These are phyloP conservation scores for Lophiotrema nucula DNA, from an alignment of 495 filamentous ascomycete species.

Conservation along the genomic window DNA sequence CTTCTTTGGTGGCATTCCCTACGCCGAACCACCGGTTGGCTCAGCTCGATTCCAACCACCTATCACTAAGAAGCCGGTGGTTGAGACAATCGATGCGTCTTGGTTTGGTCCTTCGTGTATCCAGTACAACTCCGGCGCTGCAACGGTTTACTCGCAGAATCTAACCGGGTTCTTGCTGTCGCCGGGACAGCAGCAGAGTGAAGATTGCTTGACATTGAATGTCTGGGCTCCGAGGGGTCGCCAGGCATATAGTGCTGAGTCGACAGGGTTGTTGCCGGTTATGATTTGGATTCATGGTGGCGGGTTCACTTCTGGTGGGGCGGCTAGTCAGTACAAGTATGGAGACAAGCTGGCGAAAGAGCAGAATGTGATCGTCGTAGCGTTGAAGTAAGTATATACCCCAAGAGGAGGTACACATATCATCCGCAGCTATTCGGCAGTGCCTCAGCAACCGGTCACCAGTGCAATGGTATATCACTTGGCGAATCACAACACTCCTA, in stretches of 20 bases:
- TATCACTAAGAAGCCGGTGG: not conserved
- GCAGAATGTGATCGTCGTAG: not conserved
- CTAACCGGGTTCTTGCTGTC: not conserved
- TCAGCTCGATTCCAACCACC: not conserved
- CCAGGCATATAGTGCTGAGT: not conserved
- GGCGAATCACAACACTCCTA: no score
- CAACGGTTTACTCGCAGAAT: not conserved
- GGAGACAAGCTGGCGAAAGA: not conserved
- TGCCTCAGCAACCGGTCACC: no score
- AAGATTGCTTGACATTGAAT: not conserved
- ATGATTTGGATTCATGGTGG: conserved; percentile 1
- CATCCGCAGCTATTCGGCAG: no score
- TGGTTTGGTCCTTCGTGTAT: conserved; percentile 1
- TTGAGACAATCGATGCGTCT: not conserved
- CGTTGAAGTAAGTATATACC: not conserved
- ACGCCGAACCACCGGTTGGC: not conserved
- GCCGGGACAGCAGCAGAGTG: not conserved
- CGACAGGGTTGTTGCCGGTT: not conserved
- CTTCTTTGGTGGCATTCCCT: not conserved
- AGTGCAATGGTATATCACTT: no score
- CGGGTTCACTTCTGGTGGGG: not conserved
- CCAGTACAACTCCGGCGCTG: not conserved
- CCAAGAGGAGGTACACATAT: not conserved
- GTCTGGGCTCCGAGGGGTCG: not conserved
- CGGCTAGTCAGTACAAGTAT: not conserved